A percentile compares a stretch with the other conserved stretches of the same genome.
Conservation (phyloP, 2,329 filamentous ascomycete species). For the Gaeumannomyces sp. region DNA sequence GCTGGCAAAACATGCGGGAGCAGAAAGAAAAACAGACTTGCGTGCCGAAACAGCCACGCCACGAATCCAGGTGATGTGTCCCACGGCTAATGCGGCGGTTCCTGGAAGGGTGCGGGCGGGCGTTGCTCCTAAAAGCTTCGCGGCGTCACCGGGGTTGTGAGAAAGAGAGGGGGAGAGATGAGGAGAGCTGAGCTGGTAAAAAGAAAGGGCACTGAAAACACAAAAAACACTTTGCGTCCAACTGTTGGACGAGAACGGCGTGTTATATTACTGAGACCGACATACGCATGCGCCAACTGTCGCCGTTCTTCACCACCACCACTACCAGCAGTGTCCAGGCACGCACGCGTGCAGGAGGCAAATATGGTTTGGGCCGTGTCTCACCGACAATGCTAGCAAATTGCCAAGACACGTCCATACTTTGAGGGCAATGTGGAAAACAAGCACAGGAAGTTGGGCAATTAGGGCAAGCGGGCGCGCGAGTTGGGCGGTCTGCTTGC, state of each 20-base stretch:
- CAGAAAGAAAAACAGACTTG: neutral
- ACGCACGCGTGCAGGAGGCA: neutral
- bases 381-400: neutral
- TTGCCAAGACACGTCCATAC: neutral
- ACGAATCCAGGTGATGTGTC: neutral
- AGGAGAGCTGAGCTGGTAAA: neutral
- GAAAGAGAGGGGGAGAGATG: neutral
- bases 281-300: neutral
- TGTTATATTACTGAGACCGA: neutral
- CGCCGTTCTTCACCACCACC: neutral
- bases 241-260: neutral
- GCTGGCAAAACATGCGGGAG: neutral
- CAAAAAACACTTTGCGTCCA: no score
- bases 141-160: no score
- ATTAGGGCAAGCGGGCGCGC: neutral
- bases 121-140: neutral
- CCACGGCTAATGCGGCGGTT: neutral
- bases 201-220: neutral
- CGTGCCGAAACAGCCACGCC: neutral
- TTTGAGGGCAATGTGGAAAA: neutral
- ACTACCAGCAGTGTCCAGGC: neutral
- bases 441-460: neutral
- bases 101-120: no score
- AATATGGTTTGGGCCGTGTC: neutral
- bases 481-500: no score